phyloP scores from a whole-genome alignment of 2,329 filamentous ascomycete species.

The Aspergillus transmontanensis region DNA sequence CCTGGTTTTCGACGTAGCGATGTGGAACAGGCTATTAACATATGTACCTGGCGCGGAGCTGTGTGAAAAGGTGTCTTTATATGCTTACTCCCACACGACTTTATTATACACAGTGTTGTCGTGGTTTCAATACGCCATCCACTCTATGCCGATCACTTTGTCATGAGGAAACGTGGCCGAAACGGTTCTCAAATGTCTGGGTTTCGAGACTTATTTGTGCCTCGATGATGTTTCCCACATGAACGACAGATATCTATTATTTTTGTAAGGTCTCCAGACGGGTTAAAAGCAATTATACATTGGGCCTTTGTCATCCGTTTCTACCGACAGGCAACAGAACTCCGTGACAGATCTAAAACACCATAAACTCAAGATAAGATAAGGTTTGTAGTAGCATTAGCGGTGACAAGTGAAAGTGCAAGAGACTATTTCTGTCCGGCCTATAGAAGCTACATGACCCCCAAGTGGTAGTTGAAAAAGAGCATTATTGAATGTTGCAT shows the following conservation, averaged over 20 bases:
- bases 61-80: background rate
- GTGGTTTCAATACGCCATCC: background rate
- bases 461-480: background rate
- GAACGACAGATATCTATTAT: background rate
- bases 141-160: background rate
- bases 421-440: background rate
- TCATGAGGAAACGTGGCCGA: background rate
- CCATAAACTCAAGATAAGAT: background rate
- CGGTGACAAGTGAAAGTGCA: accelerated
- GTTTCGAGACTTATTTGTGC: background rate
- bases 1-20: slow-evolving; percentile 18
- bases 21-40: slow-evolving; percentile 16
- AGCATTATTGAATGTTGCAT: background rate
- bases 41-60: background rate
- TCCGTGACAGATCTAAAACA: background rate
- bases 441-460: too few relatives aligned
- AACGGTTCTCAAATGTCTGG: background rate
- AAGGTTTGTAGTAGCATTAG: background rate
- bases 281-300: background rate
- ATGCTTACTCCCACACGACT: background rate
- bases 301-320: background rate
- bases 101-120: background rate
- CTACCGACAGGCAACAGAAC: background rate
- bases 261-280: background rate
- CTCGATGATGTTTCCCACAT: background rate